Base-by-base conservation (phyloP, 2,329 filamentous ascomycete species). In the Neurospora sp. region DNA sequence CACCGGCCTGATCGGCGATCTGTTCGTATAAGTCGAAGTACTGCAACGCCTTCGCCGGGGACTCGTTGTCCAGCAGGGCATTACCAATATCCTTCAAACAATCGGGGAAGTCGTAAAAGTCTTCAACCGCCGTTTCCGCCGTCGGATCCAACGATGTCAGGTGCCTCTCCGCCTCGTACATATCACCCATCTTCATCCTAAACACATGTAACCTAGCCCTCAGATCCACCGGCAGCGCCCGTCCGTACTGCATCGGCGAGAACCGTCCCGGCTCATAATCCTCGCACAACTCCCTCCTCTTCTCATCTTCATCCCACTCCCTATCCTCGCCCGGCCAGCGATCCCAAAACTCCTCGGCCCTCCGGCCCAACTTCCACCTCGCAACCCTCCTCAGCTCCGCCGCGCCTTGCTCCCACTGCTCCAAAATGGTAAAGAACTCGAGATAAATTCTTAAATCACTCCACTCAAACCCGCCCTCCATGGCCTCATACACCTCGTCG, bases 371-470 rank as follows among this genome's bases (percentile, higher is more conserved):
- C 69, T 97, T 84, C 93, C 93, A 97, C 70, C 96, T 86, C 28
- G 91, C 87, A 17, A 97, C 80, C 2, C 84, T 83, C 77, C 92
- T 96, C 12, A 96, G 83, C 72, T 90, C 87, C 37, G 80, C 79
- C 2, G 97, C 85, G 2, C 91, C 93, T 73, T 89, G 85, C 6
- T 83, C 80, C 75, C 89, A 91, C 69, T 87, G 84, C 43, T 86
- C 85, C 10, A 88, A 80, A 66, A 89, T 87, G 37, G 89, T 87
- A 71, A 94, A 89, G 19, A 98, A 84, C 76, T 97, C 93, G 46
- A 93, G 86, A 74, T 96, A 97, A 69, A 94, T 91, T 71, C 93
- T 91, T 57, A 96, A 83, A 78, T 98, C 91, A 68, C 91, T 89
- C 95, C 95, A 99, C 39, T 83, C 83, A 68, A 85, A 83, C 6